A percentile compares a stretch with the other conserved stretches of the same genome.
These are phyloP conservation scores for Metarhizium anisopliae DNA, from an alignment of 2,329 filamentous ascomycete genomes.

Conservation along the genomic window DNA sequence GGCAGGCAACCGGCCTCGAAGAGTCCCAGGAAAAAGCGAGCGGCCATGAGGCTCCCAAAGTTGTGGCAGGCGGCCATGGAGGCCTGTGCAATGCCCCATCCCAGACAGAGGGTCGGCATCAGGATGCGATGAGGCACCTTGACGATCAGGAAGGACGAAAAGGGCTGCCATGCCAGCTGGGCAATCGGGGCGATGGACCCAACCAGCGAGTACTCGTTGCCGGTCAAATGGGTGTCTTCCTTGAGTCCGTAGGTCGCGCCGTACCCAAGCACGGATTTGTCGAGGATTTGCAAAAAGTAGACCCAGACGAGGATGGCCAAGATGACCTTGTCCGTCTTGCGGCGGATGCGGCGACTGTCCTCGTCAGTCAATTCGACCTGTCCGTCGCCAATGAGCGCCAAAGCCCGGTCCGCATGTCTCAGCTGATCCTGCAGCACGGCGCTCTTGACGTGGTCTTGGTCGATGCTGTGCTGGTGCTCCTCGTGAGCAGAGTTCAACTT, in stretches of 20 bases:
- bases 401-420: constrained; percentile 2
- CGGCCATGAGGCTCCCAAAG: constrained; percentile 38
- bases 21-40: constrained; percentile 38
- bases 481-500: constrained; percentile 8
- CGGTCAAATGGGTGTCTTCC: constrained; percentile 38
- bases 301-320: constrained; percentile 46
- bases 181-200: constrained; percentile 50
- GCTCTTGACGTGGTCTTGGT: not conserved
- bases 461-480: constrained; percentile 2
- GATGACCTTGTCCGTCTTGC: constrained; percentile 53
- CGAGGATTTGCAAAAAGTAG: constrained; percentile 51
- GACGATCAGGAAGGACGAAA: constrained; percentile 51
- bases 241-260: constrained; percentile 47
- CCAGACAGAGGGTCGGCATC: constrained; percentile 40
- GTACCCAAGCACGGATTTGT: constrained; percentile 49
- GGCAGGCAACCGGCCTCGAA: constrained; percentile 44
- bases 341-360: constrained; percentile 36
- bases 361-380: constrained; percentile 11
- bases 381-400: constrained; percentile 1
- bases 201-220: constrained; percentile 47
- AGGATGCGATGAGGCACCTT: constrained; percentile 50
- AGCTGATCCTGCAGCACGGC: not conserved
- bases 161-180: constrained; percentile 52
- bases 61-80: constrained; percentile 37
- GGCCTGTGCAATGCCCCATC: constrained; percentile 34